These are phyloP conservation scores for Penicillium maclennaniae DNA, from an alignment of 495 filamentous ascomycete genomes.

Conservation along the genomic window DNA sequence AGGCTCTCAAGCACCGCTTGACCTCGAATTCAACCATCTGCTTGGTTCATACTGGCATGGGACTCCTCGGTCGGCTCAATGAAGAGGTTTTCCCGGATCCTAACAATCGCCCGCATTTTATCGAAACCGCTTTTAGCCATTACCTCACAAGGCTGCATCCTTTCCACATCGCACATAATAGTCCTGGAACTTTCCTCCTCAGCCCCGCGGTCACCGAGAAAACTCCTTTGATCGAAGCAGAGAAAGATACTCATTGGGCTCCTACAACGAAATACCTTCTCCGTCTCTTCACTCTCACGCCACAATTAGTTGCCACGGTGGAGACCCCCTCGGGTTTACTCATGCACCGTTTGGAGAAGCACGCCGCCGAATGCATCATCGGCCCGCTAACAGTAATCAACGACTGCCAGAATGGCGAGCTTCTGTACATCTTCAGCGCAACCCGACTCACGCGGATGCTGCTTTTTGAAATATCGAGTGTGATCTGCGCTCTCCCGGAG, in stretches of 20 bases:
- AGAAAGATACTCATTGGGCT: constrained; percentile 31
- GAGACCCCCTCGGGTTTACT: constrained; percentile 41
- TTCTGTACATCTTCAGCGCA: constrained; percentile 59
- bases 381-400: constrained; percentile 77
- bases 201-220: constrained; percentile 43
- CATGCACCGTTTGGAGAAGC: constrained; percentile 68
- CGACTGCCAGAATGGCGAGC: constrained; percentile 66
- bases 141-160: constrained; percentile 50
- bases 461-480: constrained; percentile 59
- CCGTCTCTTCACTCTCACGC: constrained; percentile 48
- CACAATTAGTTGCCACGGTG: constrained; percentile 44
- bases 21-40: constrained; percentile 68
- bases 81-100: constrained; percentile 62
- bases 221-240: constrained; percentile 9
- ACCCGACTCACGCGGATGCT: constrained; percentile 58
- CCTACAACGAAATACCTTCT: constrained; percentile 46
- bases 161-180: constrained; percentile 63
- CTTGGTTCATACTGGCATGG: constrained; percentile 81
- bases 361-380: constrained; percentile 75
- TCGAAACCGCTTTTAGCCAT: constrained; percentile 70
- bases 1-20: constrained; percentile 60
- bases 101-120: constrained; percentile 62
- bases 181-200: constrained; percentile 57
- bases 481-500: constrained; percentile 64
- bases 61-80: constrained; percentile 71